phyloP scores from a whole-genome alignment of 805 yeast genomes.

The Cyberlindnera amylophila region DNA sequence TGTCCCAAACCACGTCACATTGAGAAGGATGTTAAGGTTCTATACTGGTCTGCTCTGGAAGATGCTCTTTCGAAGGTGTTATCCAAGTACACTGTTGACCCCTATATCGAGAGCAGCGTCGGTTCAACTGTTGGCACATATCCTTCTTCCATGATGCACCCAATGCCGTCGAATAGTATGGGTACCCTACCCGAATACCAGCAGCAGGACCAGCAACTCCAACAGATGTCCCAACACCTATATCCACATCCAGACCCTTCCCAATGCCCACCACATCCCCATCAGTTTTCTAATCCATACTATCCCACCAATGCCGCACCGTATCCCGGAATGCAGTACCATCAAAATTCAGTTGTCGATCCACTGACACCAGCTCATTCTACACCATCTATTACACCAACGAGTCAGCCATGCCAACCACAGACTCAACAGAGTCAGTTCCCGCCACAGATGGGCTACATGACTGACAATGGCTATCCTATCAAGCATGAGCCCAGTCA shows the following conservation, averaged over 20 bases:
- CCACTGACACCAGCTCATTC: slow-evolving; percentile 8
- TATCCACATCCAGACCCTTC: not conserved
- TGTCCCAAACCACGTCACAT: slow-evolving; percentile 66
- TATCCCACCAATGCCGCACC: not conserved
- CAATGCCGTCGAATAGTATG: not conserved
- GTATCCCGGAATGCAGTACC: not conserved
- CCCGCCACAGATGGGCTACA: too few relatives aligned
- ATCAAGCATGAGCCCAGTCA: too few relatives aligned
- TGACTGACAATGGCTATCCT: too few relatives aligned
- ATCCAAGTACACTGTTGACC: slow-evolving; percentile 43
- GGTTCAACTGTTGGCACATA: not conserved
- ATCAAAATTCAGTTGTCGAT: slow-evolving; percentile 1
- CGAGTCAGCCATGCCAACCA: not conserved
- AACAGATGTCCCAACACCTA: not conserved
- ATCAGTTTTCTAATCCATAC: not conserved
- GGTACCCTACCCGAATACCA: not conserved
- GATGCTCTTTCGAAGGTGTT: slow-evolving; percentile 55
- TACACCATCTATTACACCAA: slow-evolving; percentile 3
- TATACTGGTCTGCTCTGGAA: slow-evolving; percentile 51
- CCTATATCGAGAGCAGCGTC: slow-evolving; percentile 6
- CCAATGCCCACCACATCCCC: not conserved
- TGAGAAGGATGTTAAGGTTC: slow-evolving; percentile 67
- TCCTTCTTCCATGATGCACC: not conserved
- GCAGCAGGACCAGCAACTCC: not conserved
- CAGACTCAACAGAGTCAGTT: not conserved